These are phyloP conservation scores for Aspergillus melleus DNA, from an alignment of 2,329 filamentous ascomycete genomes.

Conservation along the genomic window DNA sequence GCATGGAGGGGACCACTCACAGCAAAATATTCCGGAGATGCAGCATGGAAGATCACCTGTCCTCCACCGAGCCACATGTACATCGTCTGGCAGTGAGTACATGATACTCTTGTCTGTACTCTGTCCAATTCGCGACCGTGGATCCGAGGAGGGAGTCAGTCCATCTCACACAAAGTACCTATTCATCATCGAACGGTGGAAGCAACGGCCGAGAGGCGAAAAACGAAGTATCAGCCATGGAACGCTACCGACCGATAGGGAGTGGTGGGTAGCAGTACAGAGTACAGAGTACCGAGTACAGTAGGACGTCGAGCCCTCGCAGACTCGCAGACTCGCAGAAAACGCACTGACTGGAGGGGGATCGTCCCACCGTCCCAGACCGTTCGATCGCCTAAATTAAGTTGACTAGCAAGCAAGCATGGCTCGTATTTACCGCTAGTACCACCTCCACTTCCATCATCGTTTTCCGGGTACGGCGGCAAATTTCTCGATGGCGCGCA, in stretches of 20 bases:
- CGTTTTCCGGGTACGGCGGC: conserved; percentile 21
- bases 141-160: no score
- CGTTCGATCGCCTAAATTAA: conserved; percentile 29
- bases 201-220: conserved; percentile 2
- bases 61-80: conserved; percentile 12
- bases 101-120: background rate
- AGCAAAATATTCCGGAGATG: conserved; percentile 20
- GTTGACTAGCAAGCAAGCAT: conserved; percentile 14
- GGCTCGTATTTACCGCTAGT: conserved; percentile 20
- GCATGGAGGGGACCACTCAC: conserved; percentile 15
- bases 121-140: no score
- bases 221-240: background rate
- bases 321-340: background rate
- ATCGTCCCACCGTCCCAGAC: conserved; percentile 27
- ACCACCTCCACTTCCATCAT: conserved; percentile 8
- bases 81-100: background rate
- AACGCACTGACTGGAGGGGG: conserved; percentile 20
- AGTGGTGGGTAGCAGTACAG: no score
- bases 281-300: no score
- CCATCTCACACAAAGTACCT: no score
- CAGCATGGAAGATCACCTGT: conserved; percentile 25
- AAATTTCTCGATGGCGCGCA: conserved; percentile 3
- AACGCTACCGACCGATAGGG: background rate
- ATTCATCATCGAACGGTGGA: background rate
- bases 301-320: no score